Conservation (phyloP, 257 asterid species). For the Primulina eburnea region DNA sequence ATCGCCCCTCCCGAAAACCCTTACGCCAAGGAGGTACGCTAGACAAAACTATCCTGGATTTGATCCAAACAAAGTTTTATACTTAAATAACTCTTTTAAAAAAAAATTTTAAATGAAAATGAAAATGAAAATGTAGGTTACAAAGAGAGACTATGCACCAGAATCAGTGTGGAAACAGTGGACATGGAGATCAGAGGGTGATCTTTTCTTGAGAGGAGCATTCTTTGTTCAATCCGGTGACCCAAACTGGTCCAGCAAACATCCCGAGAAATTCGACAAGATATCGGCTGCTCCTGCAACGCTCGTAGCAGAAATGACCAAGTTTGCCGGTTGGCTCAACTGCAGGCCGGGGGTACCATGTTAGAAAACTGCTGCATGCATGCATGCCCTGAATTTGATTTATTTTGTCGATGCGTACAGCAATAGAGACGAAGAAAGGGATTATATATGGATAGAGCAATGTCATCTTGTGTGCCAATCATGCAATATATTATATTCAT, state of each 20-base stretch:
- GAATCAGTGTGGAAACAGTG: slow-evolving; percentile 49
- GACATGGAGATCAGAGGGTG: slow-evolving; percentile 61
- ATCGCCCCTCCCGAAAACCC: slow-evolving; percentile 29
- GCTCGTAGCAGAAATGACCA: slow-evolving; percentile 30
- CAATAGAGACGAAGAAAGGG: no score
- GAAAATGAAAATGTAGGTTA: slow-evolving; percentile 30
- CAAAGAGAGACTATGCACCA: slow-evolving; percentile 32
- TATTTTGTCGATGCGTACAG: no score
- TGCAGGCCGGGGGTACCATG: slow-evolving; percentile 42
- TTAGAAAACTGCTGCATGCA: slow-evolving; percentile 10
- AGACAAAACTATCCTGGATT: no score
- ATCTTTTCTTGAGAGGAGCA: slow-evolving; percentile 48
- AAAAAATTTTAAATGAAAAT: no score
- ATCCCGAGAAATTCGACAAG: slow-evolving; percentile 29
- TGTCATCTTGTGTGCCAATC: no score
- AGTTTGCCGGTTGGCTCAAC: slow-evolving; percentile 37
- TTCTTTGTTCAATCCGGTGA: slow-evolving; percentile 47
- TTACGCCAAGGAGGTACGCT: slow-evolving; percentile 30
- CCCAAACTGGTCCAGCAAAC: slow-evolving; percentile 29
- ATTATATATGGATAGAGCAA: background rate
- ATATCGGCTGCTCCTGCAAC: slow-evolving; percentile 25
- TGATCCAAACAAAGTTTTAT: no score
- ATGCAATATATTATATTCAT: no score
- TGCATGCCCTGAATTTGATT: no score
- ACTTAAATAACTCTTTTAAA: no score